A percentile compares a stretch with the other conserved stretches of the same genome.
Conservation (phyloP, 1,284 basidiomycete species). For the Puccinia polysora region DNA sequence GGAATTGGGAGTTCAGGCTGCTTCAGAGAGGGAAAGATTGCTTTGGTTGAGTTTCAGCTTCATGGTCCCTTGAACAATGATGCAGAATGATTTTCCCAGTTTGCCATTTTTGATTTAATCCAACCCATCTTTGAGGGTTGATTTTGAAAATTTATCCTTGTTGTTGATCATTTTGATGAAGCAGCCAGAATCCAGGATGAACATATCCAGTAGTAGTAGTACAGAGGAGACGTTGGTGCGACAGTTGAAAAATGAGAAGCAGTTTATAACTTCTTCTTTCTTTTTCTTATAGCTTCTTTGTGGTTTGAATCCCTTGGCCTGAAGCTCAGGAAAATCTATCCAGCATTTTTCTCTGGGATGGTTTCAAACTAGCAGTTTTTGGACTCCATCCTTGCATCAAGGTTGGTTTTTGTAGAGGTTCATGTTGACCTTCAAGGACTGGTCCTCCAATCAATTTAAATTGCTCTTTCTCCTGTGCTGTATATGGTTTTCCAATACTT, state of each 20-base stretch:
- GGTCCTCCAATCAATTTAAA: neutral
- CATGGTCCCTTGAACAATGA: neutral
- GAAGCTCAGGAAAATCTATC: neutral
- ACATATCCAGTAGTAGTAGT: neutral
- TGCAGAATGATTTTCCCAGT: neutral
- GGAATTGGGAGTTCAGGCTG: neutral
- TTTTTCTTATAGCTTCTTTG: neutral
- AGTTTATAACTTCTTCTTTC: neutral
- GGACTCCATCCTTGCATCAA: neutral
- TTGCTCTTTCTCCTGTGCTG: neutral
- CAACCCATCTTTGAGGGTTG: neutral
- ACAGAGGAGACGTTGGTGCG: neutral
- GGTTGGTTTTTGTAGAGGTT: neutral
- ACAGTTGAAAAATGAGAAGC: neutral
- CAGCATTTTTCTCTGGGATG: neutral
- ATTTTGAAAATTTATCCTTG: neutral
- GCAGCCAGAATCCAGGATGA: neutral
- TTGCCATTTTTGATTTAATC: neutral
- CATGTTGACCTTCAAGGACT: neutral
- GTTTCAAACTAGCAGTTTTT: neutral
- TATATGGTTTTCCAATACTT: neutral
- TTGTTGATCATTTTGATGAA: neutral
- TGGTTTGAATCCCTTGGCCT: neutral
- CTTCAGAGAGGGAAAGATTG: neutral
- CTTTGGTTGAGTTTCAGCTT: neutral